Base-by-base conservation (phyloP, 139 green algal genomes). In the Limnomonas spitsbergensis region DNA sequence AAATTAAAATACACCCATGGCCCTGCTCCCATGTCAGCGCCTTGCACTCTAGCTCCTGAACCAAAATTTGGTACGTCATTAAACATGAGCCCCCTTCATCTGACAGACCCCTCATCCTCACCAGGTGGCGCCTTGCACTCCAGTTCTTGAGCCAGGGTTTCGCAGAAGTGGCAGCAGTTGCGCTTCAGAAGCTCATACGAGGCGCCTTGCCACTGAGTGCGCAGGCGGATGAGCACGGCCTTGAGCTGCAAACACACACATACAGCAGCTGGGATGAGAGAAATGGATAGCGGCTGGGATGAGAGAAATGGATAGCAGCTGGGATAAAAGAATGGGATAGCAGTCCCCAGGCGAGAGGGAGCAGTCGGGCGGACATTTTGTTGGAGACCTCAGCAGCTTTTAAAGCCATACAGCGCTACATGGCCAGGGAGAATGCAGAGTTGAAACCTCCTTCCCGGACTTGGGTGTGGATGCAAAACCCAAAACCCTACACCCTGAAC, bases 121-220 rank as follows among this genome's bases (percentile, higher is more conserved):
- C 84, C 85, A 40, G 85, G 85, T 29, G 82, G 76, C 4, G 69
- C 69, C 20, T 68, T 53, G 61, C 85, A 82, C 0, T 81, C 86
- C 32, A 95, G 80, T 56, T 47, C 47, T 3, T 56, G n/a, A 39
- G 77, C 85, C n/a, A 94, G 84, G 36, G 83, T 83, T 38, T 93
- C 88, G 40, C 89, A 95, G 53, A 95, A 95, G 80, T 94, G 88
- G 80, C 91, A 94, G 81, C 91, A 95, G 78, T 95, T 95, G 27
- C 77, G 84, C 4, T 40, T 56, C 40, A 95, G 81, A 40, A 94
- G 79, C 72, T 95, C 91, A 70, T 95, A 95, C 9, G 56, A 75
- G 20, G n/a, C 7, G 0, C 89, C 89, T 3, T 52, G 67, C 88
- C 89, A 94, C 32, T 85, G 38, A 32, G 75, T 27, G 14, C 81